phyloP scores from a whole-genome alignment of 108 stramenopile species.

The Discostella pseudostelligera region DNA sequence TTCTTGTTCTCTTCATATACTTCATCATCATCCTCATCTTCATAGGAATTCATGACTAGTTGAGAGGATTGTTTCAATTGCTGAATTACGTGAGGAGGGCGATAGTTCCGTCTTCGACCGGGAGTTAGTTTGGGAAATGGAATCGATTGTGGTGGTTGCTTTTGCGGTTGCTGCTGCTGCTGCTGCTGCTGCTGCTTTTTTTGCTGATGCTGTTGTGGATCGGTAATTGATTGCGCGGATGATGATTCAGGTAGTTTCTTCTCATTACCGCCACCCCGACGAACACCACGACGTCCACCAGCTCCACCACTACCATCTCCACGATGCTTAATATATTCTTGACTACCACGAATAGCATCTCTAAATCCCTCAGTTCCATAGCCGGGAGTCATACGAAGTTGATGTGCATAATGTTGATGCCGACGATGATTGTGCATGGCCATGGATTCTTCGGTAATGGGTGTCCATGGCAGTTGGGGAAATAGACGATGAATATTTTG shows the following conservation, averaged over 20 bases:
- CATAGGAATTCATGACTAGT: background rate
- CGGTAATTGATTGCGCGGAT: background rate
- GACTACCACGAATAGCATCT: constrained; percentile 37
- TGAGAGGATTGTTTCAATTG: background rate
- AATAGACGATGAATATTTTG: background rate
- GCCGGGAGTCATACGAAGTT: background rate
- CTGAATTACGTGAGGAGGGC: constrained; percentile 11
- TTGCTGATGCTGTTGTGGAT: background rate
- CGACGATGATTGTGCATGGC: background rate
- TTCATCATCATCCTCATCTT: background rate
- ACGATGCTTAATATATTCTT: constrained; percentile 28
- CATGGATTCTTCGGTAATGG: constrained; percentile 23
- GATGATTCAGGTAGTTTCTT: background rate
- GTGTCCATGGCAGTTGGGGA: constrained; percentile 30
- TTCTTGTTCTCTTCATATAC: background rate
- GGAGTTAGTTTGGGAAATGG: constrained; percentile 36
- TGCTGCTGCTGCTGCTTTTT: background rate
- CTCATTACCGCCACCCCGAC: background rate
- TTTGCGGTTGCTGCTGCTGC: background rate
- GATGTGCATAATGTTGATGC: background rate
- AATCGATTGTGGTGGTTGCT: constrained; percentile 5
- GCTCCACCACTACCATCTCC: background rate
- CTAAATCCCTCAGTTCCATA: constrained; percentile 36
- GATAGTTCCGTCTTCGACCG: constrained; percentile 28
- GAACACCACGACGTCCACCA: background rate